A percentile compares a stretch with the other conserved stretches of the same genome.
Evolutionary conservation across 2,329 filamentous ascomycete species (phyloP).

Genomic region (Teratosphaeria viscida): DNA sequence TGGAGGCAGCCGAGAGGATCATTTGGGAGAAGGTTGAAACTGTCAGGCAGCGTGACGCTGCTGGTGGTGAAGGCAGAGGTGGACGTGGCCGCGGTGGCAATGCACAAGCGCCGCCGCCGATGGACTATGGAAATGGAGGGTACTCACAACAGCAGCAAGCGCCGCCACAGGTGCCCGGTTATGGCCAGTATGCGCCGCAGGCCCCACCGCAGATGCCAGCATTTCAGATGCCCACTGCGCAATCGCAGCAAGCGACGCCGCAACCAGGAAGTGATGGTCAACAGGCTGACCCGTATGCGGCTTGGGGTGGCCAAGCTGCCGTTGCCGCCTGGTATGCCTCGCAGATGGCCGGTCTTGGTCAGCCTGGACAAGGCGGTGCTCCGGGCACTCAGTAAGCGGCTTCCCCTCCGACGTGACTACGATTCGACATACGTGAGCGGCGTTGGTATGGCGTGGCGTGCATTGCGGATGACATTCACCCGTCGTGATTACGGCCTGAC

Average conservation of each 20-base stretch:
- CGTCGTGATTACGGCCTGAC: not conserved
- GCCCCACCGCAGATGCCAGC: constrained; percentile 20
- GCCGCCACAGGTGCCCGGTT: constrained; percentile 17
- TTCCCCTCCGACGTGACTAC: not conserved
- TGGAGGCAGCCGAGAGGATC: constrained; percentile 68
- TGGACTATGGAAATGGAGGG: constrained; percentile 13
- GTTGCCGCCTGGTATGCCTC: constrained; percentile 17
- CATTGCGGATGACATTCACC: not conserved
- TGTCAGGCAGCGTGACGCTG: constrained; percentile 49
- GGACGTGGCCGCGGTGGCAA: not conserved
- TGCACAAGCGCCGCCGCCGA: not conserved
- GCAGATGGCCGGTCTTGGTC: constrained; percentile 19
- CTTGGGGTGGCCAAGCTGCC: constrained; percentile 11
- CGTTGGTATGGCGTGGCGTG: not conserved
- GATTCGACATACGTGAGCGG: not conserved
- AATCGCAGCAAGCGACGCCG: constrained; percentile 9
- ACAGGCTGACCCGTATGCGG: constrained; percentile 10
- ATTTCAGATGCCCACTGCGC: constrained; percentile 21
- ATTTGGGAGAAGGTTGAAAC: constrained; percentile 90
- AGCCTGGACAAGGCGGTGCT: constrained; percentile 26
- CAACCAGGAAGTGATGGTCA: constrained; percentile 10
- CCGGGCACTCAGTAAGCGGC: constrained; percentile 20
- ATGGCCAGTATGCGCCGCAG: constrained; percentile 21
- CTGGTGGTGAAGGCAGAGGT: constrained; percentile 14
- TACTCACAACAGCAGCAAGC: constrained; percentile 40